Evolutionary conservation across 306 rosid species (phyloP).

Genomic region (Vicia villosa): DNA sequence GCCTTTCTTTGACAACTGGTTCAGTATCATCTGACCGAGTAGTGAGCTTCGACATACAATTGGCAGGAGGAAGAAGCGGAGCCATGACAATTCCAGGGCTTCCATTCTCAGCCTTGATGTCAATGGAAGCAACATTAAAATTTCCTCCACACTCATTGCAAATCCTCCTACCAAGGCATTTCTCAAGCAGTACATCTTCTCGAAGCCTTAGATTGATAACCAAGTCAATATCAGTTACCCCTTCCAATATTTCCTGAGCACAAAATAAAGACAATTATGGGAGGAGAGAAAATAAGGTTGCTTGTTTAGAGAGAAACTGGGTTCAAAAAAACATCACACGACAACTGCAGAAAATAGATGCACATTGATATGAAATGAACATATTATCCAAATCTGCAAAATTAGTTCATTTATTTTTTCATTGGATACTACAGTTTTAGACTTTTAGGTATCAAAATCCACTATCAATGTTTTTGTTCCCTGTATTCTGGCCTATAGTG

Average conservation of each 20-base stretch:
- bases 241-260: slow-evolving; percentile 84
- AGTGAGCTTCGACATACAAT: slow-evolving; percentile 80
- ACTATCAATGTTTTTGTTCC: slow-evolving; percentile 11
- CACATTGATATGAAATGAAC: background rate
- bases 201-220: slow-evolving; percentile 88
- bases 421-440: slow-evolving; percentile 18
- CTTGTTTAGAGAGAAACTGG: background rate
- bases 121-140: slow-evolving; percentile 83
- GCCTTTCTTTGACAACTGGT: slow-evolving; percentile 76
- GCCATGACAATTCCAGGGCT: slow-evolving; percentile 75
- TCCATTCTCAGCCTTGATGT: slow-evolving; percentile 72
- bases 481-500: background rate
- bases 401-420: slow-evolving; percentile 22
- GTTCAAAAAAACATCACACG: slow-evolving; percentile 24
- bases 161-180: slow-evolving; percentile 92
- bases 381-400: slow-evolving; percentile 17
- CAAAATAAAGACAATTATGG: slow-evolving; percentile 16
- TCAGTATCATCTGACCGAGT: slow-evolving; percentile 89
- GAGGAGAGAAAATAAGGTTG: slow-evolving; percentile 11
- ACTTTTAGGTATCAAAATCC: slow-evolving; percentile 6
- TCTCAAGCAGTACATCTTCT: slow-evolving; percentile 85
- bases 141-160: slow-evolving; percentile 82
- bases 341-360: background rate
- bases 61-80: slow-evolving; percentile 91
- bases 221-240: slow-evolving; percentile 82